Evolutionary conservation across 768 basidiomycete genomes (phyloP).

Genomic region (Kwoniella europaea): DNA sequence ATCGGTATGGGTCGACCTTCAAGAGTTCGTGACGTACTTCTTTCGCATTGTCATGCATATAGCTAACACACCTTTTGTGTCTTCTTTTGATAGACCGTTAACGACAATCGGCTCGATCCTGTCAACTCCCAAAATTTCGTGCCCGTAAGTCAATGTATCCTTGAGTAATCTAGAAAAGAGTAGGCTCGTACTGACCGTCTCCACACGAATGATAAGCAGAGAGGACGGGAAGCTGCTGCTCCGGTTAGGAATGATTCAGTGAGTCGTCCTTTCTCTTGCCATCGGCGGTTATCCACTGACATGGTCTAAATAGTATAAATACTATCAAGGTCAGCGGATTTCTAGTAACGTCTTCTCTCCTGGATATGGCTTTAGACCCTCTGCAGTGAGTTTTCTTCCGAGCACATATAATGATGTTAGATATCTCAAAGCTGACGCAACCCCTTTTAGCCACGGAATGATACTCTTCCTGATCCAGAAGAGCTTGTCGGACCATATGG

Average conservation of each 20-base stretch:
- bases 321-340: conserved; percentile 6
- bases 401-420: neutral
- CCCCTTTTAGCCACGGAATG: conserved; percentile 6
- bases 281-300: neutral
- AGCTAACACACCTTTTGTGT: too few species aligned
- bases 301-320: neutral
- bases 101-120: neutral
- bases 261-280: neutral
- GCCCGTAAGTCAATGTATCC: neutral
- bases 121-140: neutral
- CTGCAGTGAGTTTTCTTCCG: conserved; percentile 12
- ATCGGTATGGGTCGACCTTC: conserved; percentile 1
- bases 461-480: conserved; percentile 11
- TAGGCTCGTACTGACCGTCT: neutral
- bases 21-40: too few species aligned
- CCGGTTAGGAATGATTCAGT: neutral
- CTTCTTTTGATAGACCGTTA: neutral
- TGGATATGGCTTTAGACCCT: conserved; percentile 24
- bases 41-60: too few species aligned
- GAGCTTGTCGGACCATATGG: conserved; percentile 15
- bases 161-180: neutral
- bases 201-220: too few species aligned
- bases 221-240: too few species aligned
- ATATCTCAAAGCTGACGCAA: neutral
- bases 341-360: conserved; percentile 22